These are phyloP conservation scores for Apiotrichum mycotoxinovorans DNA, from an alignment of 1,284 basidiomycete species.

Conservation along the genomic window DNA sequence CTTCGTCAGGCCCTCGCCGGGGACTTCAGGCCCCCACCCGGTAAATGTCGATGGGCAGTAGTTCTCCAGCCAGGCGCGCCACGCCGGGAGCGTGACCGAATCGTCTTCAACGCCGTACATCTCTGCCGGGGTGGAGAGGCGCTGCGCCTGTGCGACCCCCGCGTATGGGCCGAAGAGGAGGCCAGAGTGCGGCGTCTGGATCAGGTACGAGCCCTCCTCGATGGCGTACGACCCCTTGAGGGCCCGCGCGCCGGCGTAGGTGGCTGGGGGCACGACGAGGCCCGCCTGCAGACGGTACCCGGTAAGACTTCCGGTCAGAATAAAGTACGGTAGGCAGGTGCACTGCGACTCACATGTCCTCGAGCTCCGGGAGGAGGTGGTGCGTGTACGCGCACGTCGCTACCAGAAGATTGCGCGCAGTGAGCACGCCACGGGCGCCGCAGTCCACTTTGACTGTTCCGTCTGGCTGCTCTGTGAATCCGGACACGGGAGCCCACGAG, in stretches of 20 bases:
- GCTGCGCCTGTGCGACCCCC: background rate
- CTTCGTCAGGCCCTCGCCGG: slow-evolving; percentile 26
- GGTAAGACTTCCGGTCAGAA: slow-evolving; percentile 23
- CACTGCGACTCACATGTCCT: background rate
- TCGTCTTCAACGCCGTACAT: slow-evolving; percentile 17
- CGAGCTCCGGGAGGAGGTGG: slow-evolving; percentile 26
- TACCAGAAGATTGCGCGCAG: slow-evolving; percentile 29
- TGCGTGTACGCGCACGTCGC: slow-evolving; percentile 41
- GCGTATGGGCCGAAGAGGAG: slow-evolving; percentile 25
- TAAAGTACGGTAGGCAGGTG: background rate
- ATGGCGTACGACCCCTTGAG: slow-evolving; percentile 23
- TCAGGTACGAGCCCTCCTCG: slow-evolving; percentile 30
- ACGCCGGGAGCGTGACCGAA: background rate
- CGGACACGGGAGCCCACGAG: slow-evolving; percentile 12
- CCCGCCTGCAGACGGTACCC: slow-evolving; percentile 28
- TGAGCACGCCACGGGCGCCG: slow-evolving; percentile 23
- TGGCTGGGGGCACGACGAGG: slow-evolving; percentile 24
- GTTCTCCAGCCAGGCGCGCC: slow-evolving; percentile 1
- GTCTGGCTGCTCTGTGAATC: slow-evolving; percentile 3
- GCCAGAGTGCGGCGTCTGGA: slow-evolving; percentile 26
- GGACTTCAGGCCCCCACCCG: slow-evolving; percentile 26
- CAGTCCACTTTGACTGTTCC: slow-evolving; percentile 23
- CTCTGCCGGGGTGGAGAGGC: background rate
- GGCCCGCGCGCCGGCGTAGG: slow-evolving; percentile 17
- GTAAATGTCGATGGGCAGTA: slow-evolving; percentile 21